These are phyloP conservation scores for Lasiodiplodia theobromae DNA, from an alignment of 2,329 filamentous ascomycete genomes.

Conservation along the genomic window DNA sequence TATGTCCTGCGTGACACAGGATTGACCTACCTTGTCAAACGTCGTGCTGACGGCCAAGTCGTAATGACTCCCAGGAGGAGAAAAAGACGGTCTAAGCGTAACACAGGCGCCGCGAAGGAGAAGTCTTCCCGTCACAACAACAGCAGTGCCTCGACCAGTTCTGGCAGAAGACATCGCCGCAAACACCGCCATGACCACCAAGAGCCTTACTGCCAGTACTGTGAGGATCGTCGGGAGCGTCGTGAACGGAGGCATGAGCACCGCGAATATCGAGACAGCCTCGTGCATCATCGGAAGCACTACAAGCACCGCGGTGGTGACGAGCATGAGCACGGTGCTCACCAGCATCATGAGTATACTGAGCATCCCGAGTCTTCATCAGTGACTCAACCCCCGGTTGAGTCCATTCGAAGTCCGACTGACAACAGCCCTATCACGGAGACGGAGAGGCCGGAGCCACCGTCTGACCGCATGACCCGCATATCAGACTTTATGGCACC, in stretches of 20 bases:
- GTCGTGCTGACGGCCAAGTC: neutral
- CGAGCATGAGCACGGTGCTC: neutral
- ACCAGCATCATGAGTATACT: too few relatives aligned
- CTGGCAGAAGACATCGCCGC: neutral
- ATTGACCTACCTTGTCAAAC: neutral
- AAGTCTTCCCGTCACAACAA: neutral
- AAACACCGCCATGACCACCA: neutral
- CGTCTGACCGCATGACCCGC: neutral
- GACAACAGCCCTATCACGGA: neutral
- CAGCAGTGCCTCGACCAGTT: neutral
- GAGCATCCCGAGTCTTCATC: too few relatives aligned
- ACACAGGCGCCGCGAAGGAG: neutral
- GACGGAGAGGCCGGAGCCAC: neutral
- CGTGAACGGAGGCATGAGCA: neutral
- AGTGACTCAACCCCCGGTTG: neutral
- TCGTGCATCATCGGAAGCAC: neutral
- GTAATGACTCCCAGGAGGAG: neutral
- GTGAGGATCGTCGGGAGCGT: neutral
- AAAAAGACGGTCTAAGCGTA: neutral
- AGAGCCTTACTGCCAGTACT: neutral
- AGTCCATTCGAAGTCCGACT: neutral
- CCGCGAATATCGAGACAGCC: neutral
- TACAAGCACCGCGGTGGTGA: neutral
- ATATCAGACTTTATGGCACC: neutral
- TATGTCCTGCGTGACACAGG: neutral